Base-by-base conservation (phyloP, 1,284 basidiomycete genomes). In the Cutaneotrichosporon daszewskae region DNA sequence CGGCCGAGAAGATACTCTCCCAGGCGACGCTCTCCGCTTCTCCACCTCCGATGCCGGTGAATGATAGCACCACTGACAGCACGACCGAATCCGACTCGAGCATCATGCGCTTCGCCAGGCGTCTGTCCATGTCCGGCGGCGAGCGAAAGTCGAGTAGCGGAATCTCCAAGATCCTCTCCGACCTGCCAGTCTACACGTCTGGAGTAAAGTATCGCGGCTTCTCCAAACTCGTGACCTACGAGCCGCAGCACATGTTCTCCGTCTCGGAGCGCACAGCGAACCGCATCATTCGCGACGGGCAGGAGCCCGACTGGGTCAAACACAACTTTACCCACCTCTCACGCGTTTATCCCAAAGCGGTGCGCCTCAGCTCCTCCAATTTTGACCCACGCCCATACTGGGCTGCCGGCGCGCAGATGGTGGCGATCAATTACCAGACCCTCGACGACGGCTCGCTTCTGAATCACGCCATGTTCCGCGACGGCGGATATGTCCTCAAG, bases 401-500 rank as follows among this genome's bases (percentile, higher is more conserved):
- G 94, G 79, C 81, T 1, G 82, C 83, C 1, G 94, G 94, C 0
- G 82, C 83, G 14, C 94, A 98, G 69, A 71, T 98, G n/a, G 91
- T 95, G 0, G 90, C 95, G 6, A 78, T 98, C 50, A 99, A 99
- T 68, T 97, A 91, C 87, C 95, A 99, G 70, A 98, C 91, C 0
- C 84, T 84, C 56, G 89, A 87, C 89, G 55, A 43, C 79, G 69
- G 37, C 13, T 47, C 44, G n/a, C 38, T 44, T 20, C 49, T 95
- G 64, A 97, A 96, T 60, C 82, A 87, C 57, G 87, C 91, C 9
- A 87, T 98, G 85, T 99, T 99, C 55, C 86, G 84, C 4, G 78
- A 81, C 14, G 78, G 80, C 11, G 94, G 95, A 1, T 97, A 90
- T 62, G 84, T 97, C 5, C 78, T 96, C 33, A 97, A 97, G 66